Percentiles rank a stretch among this genome's conserved stretches.
These are phyloP conservation scores for Sophora flavescens DNA, from an alignment of 306 rosid genomes.

Conservation along the genomic window DNA sequence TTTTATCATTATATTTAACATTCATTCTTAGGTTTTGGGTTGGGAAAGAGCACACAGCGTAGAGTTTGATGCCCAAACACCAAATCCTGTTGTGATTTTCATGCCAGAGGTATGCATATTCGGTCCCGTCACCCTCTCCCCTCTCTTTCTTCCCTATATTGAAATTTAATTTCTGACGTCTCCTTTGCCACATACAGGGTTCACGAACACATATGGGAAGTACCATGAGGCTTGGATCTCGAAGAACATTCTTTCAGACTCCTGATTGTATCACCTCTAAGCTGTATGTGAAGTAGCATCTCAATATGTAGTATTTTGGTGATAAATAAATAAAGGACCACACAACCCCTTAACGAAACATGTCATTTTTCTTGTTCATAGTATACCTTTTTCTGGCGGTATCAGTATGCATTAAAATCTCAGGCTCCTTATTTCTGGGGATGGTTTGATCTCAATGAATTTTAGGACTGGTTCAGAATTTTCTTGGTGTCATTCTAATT, in stretches of 20 bases:
- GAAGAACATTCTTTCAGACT: constrained; percentile 82
- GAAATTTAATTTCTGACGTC: constrained; percentile 18
- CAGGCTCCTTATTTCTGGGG: constrained; percentile 10
- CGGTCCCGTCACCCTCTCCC: not conserved
- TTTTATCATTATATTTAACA: constrained; percentile 39
- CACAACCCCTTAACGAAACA: constrained; percentile 19
- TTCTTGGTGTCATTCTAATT: constrained; percentile 26
- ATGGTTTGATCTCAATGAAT: constrained; percentile 1
- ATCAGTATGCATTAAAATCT: constrained; percentile 10
- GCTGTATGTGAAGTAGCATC: constrained; percentile 71
- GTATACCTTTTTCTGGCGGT: not conserved
- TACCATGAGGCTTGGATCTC: constrained; percentile 98
- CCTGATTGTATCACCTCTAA: constrained; percentile 84
- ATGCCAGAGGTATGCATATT: constrained; percentile 88
- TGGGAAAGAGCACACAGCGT: constrained; percentile 86
- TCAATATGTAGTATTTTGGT: constrained; percentile 23
- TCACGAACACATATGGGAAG: constrained; percentile 98
- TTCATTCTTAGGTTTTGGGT: constrained; percentile 75
- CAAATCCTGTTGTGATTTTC: constrained; percentile 91
- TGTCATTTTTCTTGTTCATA: not conserved
- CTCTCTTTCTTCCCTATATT: not conserved
- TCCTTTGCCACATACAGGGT: constrained; percentile 60
- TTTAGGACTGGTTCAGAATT: constrained; percentile 21
- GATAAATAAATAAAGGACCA: constrained; percentile 24
- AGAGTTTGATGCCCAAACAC: constrained; percentile 83